phyloP scores from a whole-genome alignment of 2,329 filamentous ascomycete species.

The Trichoderma aggressivum region DNA sequence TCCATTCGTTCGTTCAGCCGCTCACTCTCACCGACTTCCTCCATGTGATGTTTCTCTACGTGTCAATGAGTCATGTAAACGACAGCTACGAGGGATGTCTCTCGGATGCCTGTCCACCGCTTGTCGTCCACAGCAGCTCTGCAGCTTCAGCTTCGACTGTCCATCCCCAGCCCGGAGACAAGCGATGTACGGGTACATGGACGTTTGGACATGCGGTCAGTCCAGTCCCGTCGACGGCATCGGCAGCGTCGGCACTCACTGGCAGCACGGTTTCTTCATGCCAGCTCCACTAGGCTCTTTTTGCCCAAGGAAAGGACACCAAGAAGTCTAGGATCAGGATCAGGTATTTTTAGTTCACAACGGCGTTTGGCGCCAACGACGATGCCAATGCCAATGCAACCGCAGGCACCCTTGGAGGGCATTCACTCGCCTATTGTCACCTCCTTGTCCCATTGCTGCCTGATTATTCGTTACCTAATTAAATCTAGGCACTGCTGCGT shows the following conservation, averaged over 20 bases:
- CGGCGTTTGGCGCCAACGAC: neutral
- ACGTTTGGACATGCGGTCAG: neutral
- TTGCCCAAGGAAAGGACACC: neutral
- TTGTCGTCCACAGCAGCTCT: neutral
- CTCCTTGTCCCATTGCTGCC: neutral
- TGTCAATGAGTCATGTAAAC: neutral
- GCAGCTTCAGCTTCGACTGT: neutral
- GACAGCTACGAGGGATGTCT: neutral
- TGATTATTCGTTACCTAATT: neutral
- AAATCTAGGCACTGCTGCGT: neutral
- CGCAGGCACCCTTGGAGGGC: neutral
- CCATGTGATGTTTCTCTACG: neutral
- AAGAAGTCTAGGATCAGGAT: neutral
- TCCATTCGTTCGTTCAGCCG: neutral
- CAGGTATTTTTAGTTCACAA: neutral
- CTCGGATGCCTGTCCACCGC: neutral
- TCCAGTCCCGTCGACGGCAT: neutral
- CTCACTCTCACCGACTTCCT: neutral
- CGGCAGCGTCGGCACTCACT: neutral
- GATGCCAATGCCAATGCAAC: neutral
- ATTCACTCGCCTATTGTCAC: neutral
- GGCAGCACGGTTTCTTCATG: neutral
- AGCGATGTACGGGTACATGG: neutral
- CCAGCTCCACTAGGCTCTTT: neutral
- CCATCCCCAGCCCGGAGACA: neutral